A percentile compares a stretch with the other conserved stretches of the same genome.
These are phyloP conservation scores for Coniella vitis DNA, from an alignment of 2,329 filamentous ascomycete genomes.

Conservation along the genomic window DNA sequence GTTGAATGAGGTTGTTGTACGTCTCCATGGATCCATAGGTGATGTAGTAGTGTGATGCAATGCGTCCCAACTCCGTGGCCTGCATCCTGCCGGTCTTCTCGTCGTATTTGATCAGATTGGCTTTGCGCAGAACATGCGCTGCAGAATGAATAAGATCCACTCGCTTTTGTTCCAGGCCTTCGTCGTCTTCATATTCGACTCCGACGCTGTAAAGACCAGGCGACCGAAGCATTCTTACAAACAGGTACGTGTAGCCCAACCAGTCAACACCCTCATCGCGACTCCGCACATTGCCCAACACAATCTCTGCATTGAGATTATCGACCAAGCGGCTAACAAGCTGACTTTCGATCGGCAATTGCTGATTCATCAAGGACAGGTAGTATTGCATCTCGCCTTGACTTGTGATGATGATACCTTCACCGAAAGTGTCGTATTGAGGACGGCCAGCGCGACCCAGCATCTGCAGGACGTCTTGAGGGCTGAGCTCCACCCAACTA, in stretches of 20 bases:
- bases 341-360: conserved; percentile 95
- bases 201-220: conserved; percentile 94
- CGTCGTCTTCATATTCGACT: conserved; percentile 89
- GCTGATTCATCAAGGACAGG: conserved; percentile 90
- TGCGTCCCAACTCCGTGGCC: conserved; percentile 87
- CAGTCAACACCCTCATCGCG: conserved; percentile 98
- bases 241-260: conserved; percentile 97
- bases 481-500: conserved; percentile 95
- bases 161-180: conserved; percentile 86
- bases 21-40: conserved; percentile 89
- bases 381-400: conserved; percentile 96
- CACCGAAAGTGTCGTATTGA: conserved; percentile 95
- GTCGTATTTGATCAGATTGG: conserved; percentile 88
- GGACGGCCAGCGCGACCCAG: conserved; percentile 92
- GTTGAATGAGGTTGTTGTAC: conserved; percentile 92
- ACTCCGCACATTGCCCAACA: conserved; percentile 84
- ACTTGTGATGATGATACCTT: conserved; percentile 97
- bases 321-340: conserved; percentile 88
- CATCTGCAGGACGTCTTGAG: conserved; percentile 98
- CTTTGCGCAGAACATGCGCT: conserved; percentile 77
- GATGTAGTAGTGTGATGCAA: conserved; percentile 98
- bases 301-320: conserved; percentile 93
- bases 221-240: conserved; percentile 93
- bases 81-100: conserved; percentile 85
- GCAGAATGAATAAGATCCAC: conserved; percentile 97